Base-by-base conservation (phyloP, 495 filamentous ascomycete genomes). In the Terfezia claveryi region DNA sequence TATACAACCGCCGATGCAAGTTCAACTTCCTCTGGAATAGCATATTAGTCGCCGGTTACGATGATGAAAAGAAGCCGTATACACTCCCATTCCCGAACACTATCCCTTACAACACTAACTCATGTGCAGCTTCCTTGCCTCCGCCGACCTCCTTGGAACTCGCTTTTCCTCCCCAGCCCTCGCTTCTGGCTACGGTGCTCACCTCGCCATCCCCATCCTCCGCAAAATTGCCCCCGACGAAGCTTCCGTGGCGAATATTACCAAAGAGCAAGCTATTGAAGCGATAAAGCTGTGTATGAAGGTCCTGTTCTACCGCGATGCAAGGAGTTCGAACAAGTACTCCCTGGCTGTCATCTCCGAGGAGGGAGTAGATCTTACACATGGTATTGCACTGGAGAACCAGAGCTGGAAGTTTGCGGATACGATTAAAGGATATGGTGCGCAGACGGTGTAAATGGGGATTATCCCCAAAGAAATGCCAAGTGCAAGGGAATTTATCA, bases 21-120 rank as follows among this genome's bases (percentile, higher is more conserved):
- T 88, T 98, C 75, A 86, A 98, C 74, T 92, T 92, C 9, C 77
- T 98, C 46, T 98, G 91, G 91, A 98, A 98, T 69, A 77, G 83
- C 61, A 74, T 96, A 16, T 78, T 98, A 14, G 84, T 98, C 44
- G 87, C 82, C 50, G 91, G 91, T 4, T 74, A 93, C 61, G 88
- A 94, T 69, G 78, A 74, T 49, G 73, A 82, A 27, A 74, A 72
- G 41, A 78, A 83, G 67, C 91, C 91, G 63, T 65, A 12, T 60
- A 62, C 17, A 46, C 3, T 20, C 41, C 12, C 41, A 65, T 62
- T 9, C 95, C 92, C 77, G 74, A 95, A 44, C 86, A 83, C 54
- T 82, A 76, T 74, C 96, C 37, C 77, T 95, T 50, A 92, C 92
- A 59, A 96, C 89, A 20, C 87, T 32, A 32, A 32, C 27, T 5